Conservation (phyloP, 2,329 filamentous ascomycete genomes). For the Xylariaceae sp. region DNA sequence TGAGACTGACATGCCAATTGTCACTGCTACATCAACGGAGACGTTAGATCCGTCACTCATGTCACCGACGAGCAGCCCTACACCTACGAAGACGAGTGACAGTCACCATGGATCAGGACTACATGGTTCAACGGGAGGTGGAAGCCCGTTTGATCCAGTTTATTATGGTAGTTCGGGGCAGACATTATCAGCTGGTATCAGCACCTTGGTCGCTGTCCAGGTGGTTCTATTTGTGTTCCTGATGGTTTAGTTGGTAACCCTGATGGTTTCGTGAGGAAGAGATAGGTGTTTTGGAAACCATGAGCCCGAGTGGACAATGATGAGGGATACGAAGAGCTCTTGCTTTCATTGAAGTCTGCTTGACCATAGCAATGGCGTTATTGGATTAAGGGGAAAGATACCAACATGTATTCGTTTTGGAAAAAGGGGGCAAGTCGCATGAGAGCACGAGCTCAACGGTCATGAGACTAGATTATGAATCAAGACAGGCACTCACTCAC, state of each 20-base stretch:
- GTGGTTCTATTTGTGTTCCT: constrained; percentile 10
- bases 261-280: neutral
- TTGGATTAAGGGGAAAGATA: constrained; percentile 18
- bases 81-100: constrained; percentile 3
- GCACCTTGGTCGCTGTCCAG: neutral
- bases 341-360: neutral
- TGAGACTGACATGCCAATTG: constrained; percentile 5
- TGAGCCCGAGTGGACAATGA: neutral
- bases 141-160: constrained; percentile 24
- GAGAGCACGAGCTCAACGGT: neutral
- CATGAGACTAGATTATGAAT: neutral
- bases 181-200: neutral
- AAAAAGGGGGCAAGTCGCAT: constrained; percentile 1
- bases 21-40: constrained; percentile 3
- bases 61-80: constrained; percentile 3
- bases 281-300: neutral
- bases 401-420: constrained; percentile 13
- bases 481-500: neutral
- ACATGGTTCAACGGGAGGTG: constrained; percentile 20
- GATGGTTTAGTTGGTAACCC: neutral
- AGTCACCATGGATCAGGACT: neutral
- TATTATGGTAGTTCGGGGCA: constrained; percentile 4
- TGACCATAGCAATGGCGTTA: constrained; percentile 15
- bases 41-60: neutral
- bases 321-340: constrained; percentile 3